A percentile compares a stretch with the other conserved stretches of the same genome.
These are phyloP conservation scores for Calonectria hawksworthii DNA, from an alignment of 2,329 filamentous ascomycete genomes.

Conservation along the genomic window DNA sequence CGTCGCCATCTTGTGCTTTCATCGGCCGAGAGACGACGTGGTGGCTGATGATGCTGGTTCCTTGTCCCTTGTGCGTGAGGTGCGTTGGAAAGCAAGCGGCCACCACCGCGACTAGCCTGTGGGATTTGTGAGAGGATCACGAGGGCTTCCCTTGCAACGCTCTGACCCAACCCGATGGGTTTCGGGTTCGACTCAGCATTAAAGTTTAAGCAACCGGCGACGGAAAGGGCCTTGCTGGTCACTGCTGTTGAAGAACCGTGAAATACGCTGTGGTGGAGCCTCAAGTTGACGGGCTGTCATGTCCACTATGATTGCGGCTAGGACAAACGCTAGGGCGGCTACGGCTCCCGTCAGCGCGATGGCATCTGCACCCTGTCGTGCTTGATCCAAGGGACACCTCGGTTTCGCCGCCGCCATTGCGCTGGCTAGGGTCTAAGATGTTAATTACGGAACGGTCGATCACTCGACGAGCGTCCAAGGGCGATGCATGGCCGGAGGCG, in stretches of 20 bases:
- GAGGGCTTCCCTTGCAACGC: constrained; percentile 39
- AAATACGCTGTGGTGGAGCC: constrained; percentile 35
- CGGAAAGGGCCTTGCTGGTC: constrained; percentile 2
- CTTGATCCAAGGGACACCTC: constrained; percentile 40
- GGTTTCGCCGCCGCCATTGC: constrained; percentile 36
- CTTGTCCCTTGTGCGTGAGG: constrained; percentile 15
- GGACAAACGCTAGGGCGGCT: constrained; percentile 45
- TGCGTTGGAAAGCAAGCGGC: constrained; percentile 45
- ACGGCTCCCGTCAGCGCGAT: constrained; percentile 46
- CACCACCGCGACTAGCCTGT: constrained; percentile 38
- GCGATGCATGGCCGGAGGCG: constrained; percentile 18
- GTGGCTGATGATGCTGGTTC: neutral
- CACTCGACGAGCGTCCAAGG: constrained; percentile 16
- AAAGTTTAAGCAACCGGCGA: constrained; percentile 42
- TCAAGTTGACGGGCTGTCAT: constrained; percentile 44
- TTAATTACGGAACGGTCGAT: constrained; percentile 37
- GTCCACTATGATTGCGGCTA: constrained; percentile 42
- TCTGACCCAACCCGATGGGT: constrained; percentile 46
- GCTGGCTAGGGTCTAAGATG: constrained; percentile 29
- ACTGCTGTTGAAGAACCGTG: constrained; percentile 27
- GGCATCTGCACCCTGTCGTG: constrained; percentile 40
- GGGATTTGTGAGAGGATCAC: constrained; percentile 39
- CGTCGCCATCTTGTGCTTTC: constrained; percentile 14
- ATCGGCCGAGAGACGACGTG: constrained; percentile 7
- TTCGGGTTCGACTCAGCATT: constrained; percentile 41